Conservation (phyloP, 371 early-diverging fungal species). For the Aphelidium insulamus region DNA sequence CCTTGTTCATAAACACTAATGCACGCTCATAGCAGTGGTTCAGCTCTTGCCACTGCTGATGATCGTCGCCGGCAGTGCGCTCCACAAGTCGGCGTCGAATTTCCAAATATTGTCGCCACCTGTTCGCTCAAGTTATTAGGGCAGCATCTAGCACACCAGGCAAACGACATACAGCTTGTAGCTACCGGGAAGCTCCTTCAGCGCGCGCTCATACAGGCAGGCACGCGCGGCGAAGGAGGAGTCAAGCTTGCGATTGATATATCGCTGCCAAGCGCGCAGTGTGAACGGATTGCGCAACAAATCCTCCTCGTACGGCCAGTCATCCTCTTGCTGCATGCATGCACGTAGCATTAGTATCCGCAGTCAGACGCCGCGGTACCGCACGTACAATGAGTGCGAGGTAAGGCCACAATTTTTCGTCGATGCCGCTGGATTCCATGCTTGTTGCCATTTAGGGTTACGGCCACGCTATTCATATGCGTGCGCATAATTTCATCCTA, state of each 20-base stretch:
- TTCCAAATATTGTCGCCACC: conserved; percentile 82
- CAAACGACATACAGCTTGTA: no score
- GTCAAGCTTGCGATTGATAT: conserved; percentile 58
- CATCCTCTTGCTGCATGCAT: no score
- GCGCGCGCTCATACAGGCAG: conserved; percentile 65
- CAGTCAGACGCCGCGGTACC: no score
- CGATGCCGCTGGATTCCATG: no score
- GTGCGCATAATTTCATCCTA: no score
- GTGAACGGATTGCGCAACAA: conserved; percentile 58
- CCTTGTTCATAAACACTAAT: conserved; percentile 68
- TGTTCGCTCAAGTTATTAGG: no score
- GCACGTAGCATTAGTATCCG: no score
- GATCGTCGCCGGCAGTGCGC: conserved; percentile 18
- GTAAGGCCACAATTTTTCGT: no score
- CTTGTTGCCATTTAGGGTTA: no score
- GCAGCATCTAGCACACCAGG: no score
- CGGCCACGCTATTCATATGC: no score
- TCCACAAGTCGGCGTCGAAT: conserved; percentile 27
- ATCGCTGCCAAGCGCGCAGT: conserved; percentile 66
- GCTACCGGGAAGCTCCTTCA: conserved; percentile 66
- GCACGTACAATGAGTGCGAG: no score
- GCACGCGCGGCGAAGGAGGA: conserved; percentile 16
- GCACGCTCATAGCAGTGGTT: conserved; percentile 62
- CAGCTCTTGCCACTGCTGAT: conserved; percentile 33
- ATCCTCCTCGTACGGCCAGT: conserved; percentile 74